Evolutionary conservation across 2,329 filamentous ascomycete species (phyloP).

Genomic region (Tolypocladium tropicale): DNA sequence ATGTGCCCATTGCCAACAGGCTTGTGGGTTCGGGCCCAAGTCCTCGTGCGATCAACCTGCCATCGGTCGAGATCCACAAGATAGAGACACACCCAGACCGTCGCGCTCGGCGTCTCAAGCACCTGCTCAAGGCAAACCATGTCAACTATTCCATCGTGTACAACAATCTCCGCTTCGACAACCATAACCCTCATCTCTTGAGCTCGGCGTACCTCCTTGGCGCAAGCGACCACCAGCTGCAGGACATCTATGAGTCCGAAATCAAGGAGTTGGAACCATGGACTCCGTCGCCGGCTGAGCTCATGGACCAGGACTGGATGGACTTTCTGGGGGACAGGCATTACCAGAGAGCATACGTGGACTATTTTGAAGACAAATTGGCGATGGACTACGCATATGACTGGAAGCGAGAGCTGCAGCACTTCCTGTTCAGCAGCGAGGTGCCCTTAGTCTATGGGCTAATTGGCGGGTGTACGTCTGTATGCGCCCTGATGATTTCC

Average conservation of each 20-base stretch:
- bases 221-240: conserved; percentile 60
- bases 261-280: conserved; percentile 65
- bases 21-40: conserved; percentile 13
- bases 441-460: conserved; percentile 74
- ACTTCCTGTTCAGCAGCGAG: conserved; percentile 66
- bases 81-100: conserved; percentile 75
- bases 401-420: conserved; percentile 67
- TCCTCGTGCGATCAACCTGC: conserved; percentile 40
- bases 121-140: conserved; percentile 86
- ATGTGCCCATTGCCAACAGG: conserved; percentile 18
- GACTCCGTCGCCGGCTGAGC: conserved; percentile 74
- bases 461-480: conserved; percentile 60
- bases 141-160: conserved; percentile 79
- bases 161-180: conserved; percentile 64
- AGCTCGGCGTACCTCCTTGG: conserved; percentile 80
- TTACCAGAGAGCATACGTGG: conserved; percentile 84
- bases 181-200: conserved; percentile 74
- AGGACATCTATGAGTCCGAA: conserved; percentile 71
- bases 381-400: conserved; percentile 65
- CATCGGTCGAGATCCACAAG: conserved; percentile 63
- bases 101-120: conserved; percentile 73
- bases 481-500: not conserved
- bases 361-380: conserved; percentile 91
- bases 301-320: conserved; percentile 76
- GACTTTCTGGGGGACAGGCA: conserved; percentile 68